A percentile compares a stretch with the other conserved stretches of the same genome.
Conservation (phyloP, 345 rosid species). For the Heritiera littoralis region DNA sequence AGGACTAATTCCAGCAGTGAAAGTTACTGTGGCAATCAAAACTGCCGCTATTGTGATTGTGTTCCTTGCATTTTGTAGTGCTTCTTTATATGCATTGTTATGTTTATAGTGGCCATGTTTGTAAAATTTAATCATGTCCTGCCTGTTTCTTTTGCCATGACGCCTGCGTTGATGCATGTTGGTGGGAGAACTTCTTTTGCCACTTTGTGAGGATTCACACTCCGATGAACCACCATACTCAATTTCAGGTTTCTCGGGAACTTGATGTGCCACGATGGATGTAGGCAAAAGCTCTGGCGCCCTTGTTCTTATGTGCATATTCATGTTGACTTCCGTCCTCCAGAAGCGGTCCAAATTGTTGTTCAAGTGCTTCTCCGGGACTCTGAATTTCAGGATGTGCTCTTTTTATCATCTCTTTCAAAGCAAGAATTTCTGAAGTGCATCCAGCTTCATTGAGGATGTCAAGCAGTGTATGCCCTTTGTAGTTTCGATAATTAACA, state of each 20-base stretch:
- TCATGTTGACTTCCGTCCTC: not conserved
- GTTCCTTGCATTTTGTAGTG: not conserved
- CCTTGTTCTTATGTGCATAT: not conserved
- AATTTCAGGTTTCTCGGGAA: not conserved
- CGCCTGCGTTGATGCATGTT: not conserved
- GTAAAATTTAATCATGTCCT: not conserved
- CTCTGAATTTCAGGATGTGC: not conserved
- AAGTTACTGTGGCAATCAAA: not conserved
- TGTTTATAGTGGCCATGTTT: not conserved
- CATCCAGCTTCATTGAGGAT: constrained; percentile 1
- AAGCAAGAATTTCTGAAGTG: not conserved
- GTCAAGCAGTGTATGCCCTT: not conserved
- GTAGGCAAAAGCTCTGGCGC: not conserved
- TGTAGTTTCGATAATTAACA: not conserved
- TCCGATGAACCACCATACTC: not conserved
- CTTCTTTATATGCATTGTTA: not conserved
- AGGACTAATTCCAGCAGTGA: not conserved
- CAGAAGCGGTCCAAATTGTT: not conserved
- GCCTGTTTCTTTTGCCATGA: not conserved
- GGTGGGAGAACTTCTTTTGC: not conserved
- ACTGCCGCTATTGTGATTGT: not conserved
- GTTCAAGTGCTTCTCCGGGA: not conserved
- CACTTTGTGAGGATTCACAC: not conserved
- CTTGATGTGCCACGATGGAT: not conserved
- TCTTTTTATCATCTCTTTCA: not conserved